Evolutionary conservation across 2,329 filamentous ascomycete genomes (phyloP).

Genomic region (Intubia oerlemansii): DNA sequence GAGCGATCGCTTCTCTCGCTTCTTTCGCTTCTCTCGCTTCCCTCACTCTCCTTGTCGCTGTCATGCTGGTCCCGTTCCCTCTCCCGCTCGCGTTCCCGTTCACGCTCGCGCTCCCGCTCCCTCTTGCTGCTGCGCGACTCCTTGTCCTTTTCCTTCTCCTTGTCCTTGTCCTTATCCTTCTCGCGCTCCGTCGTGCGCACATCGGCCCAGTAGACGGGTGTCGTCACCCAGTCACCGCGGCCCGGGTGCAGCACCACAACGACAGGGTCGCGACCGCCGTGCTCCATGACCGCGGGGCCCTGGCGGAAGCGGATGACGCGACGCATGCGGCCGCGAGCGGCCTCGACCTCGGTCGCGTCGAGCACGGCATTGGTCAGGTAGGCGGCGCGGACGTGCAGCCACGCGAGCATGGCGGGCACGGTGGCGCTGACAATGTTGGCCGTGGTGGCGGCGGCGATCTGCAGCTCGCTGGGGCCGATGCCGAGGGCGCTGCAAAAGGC

Average conservation of each 20-base stretch:
- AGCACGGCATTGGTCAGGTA: constrained; percentile 7
- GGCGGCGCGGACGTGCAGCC: constrained; percentile 8
- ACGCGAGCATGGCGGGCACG: constrained; percentile 8
- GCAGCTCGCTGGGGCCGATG: constrained; percentile 1
- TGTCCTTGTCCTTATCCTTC: neutral
- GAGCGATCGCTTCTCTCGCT: neutral
- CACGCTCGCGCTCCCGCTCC: no score
- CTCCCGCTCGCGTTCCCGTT: no score
- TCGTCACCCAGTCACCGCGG: constrained; percentile 9
- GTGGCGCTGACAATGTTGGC: constrained; percentile 7
- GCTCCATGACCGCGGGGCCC: constrained; percentile 5
- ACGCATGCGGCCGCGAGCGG: constrained; percentile 4
- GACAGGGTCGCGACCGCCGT: constrained; percentile 7
- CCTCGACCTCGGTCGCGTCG: constrained; percentile 6
- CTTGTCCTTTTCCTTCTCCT: neutral
- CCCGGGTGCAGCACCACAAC: constrained; percentile 8
- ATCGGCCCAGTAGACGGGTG: constrained; percentile 7
- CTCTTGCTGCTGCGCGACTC: no score
- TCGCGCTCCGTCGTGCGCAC: neutral
- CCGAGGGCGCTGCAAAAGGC: constrained; percentile 2
- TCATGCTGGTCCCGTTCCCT: no score
- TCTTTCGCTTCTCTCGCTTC: no score
- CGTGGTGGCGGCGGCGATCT: constrained; percentile 3
- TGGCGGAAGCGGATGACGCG: constrained; percentile 7
- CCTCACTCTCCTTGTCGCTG: no score